Percentiles rank a stretch among this genome's conserved stretches.
Evolutionary conservation across 2,329 filamentous ascomycete species (phyloP).

Genomic region (Fusarium oxysporum): DNA sequence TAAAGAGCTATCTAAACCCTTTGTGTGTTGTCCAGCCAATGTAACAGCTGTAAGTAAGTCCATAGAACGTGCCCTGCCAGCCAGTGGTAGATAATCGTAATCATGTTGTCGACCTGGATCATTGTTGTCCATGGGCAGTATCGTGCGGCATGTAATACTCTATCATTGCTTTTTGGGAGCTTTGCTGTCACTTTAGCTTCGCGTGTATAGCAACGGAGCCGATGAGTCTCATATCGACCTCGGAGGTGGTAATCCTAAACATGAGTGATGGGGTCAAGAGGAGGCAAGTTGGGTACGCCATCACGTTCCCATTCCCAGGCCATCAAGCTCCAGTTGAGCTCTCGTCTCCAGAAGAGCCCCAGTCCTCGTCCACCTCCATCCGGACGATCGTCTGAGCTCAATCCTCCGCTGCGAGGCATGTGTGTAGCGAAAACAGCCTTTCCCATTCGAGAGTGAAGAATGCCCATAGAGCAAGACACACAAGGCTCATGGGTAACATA

Average conservation of each 20-base stretch:
- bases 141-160: constrained; percentile 29
- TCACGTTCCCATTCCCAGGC: constrained; percentile 79
- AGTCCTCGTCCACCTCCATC: constrained; percentile 69
- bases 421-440: constrained; percentile 83
- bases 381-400: constrained; percentile 79
- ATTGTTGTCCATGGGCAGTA: constrained; percentile 15
- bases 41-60: constrained; percentile 37
- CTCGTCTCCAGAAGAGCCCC: constrained; percentile 77
- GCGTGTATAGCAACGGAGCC: constrained; percentile 27
- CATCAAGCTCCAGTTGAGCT: constrained; percentile 87
- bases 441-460: constrained; percentile 92
- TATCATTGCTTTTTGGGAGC: constrained; percentile 27
- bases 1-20: constrained; percentile 65
- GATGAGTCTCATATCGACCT: constrained; percentile 52
- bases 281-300: constrained; percentile 52
- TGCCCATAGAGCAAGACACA: constrained; percentile 96
- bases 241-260: constrained; percentile 60
- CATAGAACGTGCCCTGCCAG: constrained; percentile 34
- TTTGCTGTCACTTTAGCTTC: constrained; percentile 23
- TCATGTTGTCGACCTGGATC: constrained; percentile 15
- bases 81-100: constrained; percentile 14
- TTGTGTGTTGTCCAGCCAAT: constrained; percentile 53
- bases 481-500: constrained; percentile 97
- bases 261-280: constrained; percentile 63
- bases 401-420: constrained; percentile 83